Evolutionary conservation across 1,139 yeast genomes (phyloP).

Genomic region (Zhuliangozyma parablackwelliae): DNA sequence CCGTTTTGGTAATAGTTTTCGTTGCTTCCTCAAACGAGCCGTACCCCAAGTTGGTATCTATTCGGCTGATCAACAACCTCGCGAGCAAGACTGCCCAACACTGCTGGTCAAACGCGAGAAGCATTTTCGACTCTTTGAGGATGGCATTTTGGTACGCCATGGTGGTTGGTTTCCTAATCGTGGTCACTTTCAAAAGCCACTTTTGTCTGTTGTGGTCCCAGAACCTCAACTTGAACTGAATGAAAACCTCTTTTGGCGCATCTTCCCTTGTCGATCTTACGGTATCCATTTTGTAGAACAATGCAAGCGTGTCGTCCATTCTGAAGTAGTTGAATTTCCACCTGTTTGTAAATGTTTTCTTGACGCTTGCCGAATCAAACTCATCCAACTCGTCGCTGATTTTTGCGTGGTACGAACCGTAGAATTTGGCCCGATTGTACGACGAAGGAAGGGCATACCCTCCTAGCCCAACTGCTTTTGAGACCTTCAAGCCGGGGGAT

Average conservation of each 20-base stretch:
- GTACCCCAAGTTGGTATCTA: slow-evolving; percentile 33
- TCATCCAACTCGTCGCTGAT: slow-evolving; percentile 31
- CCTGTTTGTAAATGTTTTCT: slow-evolving; percentile 30
- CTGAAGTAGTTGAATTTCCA: slow-evolving; percentile 28
- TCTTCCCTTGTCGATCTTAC: slow-evolving; percentile 23
- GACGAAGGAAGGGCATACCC: slow-evolving; percentile 35
- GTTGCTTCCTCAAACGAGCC: slow-evolving; percentile 27
- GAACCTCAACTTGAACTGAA: slow-evolving; percentile 30
- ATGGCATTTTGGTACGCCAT: slow-evolving; percentile 18
- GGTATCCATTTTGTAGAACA: slow-evolving; percentile 32
- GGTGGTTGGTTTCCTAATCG: slow-evolving; percentile 29
- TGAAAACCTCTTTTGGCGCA: slow-evolving; percentile 16
- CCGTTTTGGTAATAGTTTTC: slow-evolving; percentile 21
- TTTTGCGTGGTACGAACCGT: slow-evolving; percentile 21
- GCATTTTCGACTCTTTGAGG: slow-evolving; percentile 22
- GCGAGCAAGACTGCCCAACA: slow-evolving; percentile 29
- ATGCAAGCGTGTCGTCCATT: slow-evolving; percentile 20
- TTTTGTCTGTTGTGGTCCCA: slow-evolving; percentile 17
- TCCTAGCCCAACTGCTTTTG: slow-evolving; percentile 22
- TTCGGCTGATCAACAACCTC: slow-evolving; percentile 28
- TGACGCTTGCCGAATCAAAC: slow-evolving; percentile 29
- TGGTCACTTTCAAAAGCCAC: slow-evolving; percentile 28
- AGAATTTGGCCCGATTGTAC: slow-evolving; percentile 19
- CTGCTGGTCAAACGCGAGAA: slow-evolving; percentile 28
- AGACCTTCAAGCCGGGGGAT: slow-evolving; percentile 27